A percentile compares a stretch with the other conserved stretches of the same genome.
phyloP scores from a whole-genome alignment of 768 basidiomycete species.

The Zangia roseola region DNA sequence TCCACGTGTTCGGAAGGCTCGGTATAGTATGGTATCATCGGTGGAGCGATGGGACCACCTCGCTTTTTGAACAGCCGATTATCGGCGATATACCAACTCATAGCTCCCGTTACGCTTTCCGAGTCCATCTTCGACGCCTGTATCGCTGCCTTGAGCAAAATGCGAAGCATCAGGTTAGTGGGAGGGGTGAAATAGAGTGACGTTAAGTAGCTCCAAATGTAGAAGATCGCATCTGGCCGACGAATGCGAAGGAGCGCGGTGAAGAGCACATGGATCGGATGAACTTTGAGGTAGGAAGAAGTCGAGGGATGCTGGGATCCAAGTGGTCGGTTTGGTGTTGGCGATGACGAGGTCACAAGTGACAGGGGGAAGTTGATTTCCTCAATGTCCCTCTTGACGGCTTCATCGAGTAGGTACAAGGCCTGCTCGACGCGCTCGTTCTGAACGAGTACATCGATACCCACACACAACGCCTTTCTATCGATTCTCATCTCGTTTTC shows the following conservation, averaged over 20 bases:
- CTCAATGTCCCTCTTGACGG: constrained; percentile 26
- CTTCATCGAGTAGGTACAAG: constrained; percentile 48
- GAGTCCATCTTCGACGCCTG: constrained; percentile 51
- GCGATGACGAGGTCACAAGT: background rate
- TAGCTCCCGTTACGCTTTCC: constrained; percentile 48
- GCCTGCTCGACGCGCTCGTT: constrained; percentile 46
- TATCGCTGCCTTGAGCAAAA: constrained; percentile 61
- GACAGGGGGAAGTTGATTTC: background rate
- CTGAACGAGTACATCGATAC: constrained; percentile 49
- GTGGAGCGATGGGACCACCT: constrained; percentile 15
- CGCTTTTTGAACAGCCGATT: constrained; percentile 17
- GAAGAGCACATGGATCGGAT: constrained; percentile 46
- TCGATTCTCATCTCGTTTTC: constrained; percentile 37
- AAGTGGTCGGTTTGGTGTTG: background rate
- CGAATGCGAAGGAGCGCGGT: constrained; percentile 45
- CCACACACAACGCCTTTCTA: constrained; percentile 45
- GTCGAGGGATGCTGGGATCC: background rate
- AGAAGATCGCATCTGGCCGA: constrained; percentile 64
- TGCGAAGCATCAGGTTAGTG: constrained; percentile 52
- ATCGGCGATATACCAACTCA: constrained; percentile 30
- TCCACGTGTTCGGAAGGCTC: background rate
- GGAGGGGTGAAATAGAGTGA: constrained; percentile 57
- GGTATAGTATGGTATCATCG: background rate
- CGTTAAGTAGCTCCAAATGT: constrained; percentile 66
- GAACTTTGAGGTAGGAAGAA: constrained; percentile 19